These are phyloP conservation scores for Neoboletus subvelutipes DNA, from an alignment of 768 basidiomycete genomes.

Conservation along the genomic window DNA sequence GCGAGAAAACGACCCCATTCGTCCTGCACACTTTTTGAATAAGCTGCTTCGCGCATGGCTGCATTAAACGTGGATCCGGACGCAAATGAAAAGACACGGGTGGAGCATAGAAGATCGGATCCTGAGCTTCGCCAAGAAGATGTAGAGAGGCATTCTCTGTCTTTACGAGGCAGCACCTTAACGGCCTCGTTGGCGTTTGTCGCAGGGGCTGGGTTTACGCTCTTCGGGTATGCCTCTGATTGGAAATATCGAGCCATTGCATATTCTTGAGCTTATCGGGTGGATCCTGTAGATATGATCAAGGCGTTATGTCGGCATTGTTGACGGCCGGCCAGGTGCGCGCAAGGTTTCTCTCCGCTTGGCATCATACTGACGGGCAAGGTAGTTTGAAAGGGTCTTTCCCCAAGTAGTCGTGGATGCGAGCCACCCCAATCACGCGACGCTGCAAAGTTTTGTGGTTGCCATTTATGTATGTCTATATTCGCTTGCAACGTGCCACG, in stretches of 20 bases:
- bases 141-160: constrained; percentile 8
- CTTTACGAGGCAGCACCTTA: constrained; percentile 38
- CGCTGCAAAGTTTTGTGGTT: constrained; percentile 57
- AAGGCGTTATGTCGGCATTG: constrained; percentile 69
- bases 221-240: constrained; percentile 49
- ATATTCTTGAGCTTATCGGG: background rate
- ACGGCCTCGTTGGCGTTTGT: constrained; percentile 54
- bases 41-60: constrained; percentile 5
- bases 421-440: constrained; percentile 44
- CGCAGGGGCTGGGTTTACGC: constrained; percentile 58
- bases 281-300: constrained; percentile 50
- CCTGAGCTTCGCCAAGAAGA: constrained; percentile 8
- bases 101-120: background rate
- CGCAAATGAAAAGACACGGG: constrained; percentile 11
- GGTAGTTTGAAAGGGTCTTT: constrained; percentile 56
- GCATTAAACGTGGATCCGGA: background rate
- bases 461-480: constrained; percentile 49
- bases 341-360: background rate
- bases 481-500: background rate
- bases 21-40: background rate
- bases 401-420: constrained; percentile 49
- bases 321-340: constrained; percentile 52
- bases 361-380: constrained; percentile 2
- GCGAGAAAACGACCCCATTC: background rate
- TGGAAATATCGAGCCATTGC: background rate